Evolutionary conservation across 768 basidiomycete genomes (phyloP).

Genomic region (Mycena galopus): DNA sequence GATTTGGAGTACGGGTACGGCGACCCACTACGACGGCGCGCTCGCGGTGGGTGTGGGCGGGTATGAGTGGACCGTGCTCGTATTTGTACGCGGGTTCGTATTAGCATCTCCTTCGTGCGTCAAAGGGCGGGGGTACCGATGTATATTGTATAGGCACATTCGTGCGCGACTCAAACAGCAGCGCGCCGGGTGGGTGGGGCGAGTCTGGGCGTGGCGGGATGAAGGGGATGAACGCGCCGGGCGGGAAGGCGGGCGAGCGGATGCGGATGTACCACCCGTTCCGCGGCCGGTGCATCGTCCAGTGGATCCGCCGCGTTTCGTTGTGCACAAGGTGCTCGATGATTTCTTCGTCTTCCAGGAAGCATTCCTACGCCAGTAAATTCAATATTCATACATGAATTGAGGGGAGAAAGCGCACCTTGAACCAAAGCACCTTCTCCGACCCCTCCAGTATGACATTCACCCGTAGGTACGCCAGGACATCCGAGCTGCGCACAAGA

Average conservation of each 20-base stretch:
- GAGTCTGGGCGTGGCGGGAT: constrained; percentile 62
- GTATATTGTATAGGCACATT: too few relatives aligned
- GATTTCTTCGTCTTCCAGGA: constrained; percentile 80
- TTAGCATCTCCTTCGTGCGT: too few relatives aligned
- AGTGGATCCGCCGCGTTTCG: constrained; percentile 71
- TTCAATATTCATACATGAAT: constrained; percentile 10
- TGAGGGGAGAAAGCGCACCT: constrained; percentile 56
- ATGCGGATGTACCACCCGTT: constrained; percentile 90
- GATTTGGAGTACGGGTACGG: too few relatives aligned
- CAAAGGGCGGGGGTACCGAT: constrained; percentile 41
- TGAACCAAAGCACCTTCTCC: constrained; percentile 77
- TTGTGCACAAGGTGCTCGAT: constrained; percentile 84
- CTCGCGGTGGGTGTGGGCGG: constrained; percentile 73
- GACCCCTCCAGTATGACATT: constrained; percentile 72
- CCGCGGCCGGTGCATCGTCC: constrained; percentile 84
- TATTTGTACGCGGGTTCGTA: constrained; percentile 54
- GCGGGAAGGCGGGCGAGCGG: constrained; percentile 78
- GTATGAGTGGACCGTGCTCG: constrained; percentile 63
- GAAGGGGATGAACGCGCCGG: constrained; percentile 67
- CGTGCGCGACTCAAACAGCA: constrained; percentile 67
- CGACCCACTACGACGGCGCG: constrained; percentile 47
- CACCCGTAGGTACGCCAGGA: constrained; percentile 75
- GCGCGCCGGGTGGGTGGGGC: constrained; percentile 63
- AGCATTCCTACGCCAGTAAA: constrained; percentile 69
- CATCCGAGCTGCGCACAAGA: constrained; percentile 72